Evolutionary conservation across 2,329 filamentous ascomycete species (phyloP).

Genomic region (Metarhizium rileyi): DNA sequence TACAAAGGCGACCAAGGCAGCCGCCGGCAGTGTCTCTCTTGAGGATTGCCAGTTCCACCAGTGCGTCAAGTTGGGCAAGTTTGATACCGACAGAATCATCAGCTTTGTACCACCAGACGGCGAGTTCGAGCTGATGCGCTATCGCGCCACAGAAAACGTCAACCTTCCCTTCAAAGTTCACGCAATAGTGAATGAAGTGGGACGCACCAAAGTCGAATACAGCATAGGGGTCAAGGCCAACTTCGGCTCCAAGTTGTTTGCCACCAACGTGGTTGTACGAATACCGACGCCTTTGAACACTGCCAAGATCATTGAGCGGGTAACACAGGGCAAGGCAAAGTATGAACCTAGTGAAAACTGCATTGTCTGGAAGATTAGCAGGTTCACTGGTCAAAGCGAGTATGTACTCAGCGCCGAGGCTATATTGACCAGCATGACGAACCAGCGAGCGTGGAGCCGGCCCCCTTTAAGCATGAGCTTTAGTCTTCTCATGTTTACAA

Average conservation of each 20-base stretch:
- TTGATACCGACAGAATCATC: constrained; percentile 93
- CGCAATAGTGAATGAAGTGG: constrained; percentile 94
- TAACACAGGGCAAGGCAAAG: constrained; percentile 92
- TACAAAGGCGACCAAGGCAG: constrained; percentile 87
- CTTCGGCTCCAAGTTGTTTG: constrained; percentile 91
- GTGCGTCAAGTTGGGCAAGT: constrained; percentile 94
- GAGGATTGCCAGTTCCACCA: constrained; percentile 99
- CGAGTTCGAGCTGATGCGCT: constrained; percentile 97
- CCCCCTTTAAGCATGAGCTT: constrained; percentile 90
- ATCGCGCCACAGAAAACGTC: constrained; percentile 95
- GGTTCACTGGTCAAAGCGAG: constrained; percentile 97
- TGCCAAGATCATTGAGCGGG: constrained; percentile 83
- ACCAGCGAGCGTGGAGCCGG: constrained; percentile 92
- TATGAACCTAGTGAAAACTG: constrained; percentile 98
- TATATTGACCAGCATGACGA: constrained; percentile 90
- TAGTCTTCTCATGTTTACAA: constrained; percentile 95
- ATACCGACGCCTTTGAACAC: constrained; percentile 97
- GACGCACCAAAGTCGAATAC: constrained; percentile 96
- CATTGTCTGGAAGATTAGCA: constrained; percentile 97
- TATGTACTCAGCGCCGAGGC: constrained; percentile 93
- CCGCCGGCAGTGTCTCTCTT: constrained; percentile 86
- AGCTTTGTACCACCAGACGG: constrained; percentile 94
- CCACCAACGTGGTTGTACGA: constrained; percentile 88
- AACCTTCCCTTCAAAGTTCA: constrained; percentile 98
- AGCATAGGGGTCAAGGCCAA: constrained; percentile 96